Base-by-base conservation (phyloP, 2,329 filamentous ascomycete species). In the Bipolaris cookei region DNA sequence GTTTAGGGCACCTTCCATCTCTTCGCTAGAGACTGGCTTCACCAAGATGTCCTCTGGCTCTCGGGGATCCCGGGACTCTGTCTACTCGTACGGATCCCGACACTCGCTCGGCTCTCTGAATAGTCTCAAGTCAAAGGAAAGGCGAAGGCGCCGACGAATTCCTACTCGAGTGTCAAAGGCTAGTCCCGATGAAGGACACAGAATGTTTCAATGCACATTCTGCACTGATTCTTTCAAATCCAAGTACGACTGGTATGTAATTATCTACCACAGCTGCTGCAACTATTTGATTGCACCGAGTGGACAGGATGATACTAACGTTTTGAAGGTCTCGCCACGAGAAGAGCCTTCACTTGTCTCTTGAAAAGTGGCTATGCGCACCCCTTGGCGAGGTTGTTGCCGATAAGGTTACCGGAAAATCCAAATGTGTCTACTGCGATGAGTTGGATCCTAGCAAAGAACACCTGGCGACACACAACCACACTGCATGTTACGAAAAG, bases 401-500 rank as follows among this genome's bases (percentile, higher is more conserved):
- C 54, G 82, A 85, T 1, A 83, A 86, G 30, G 69, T 79, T 2
- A 87, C 82, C n/a, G 85, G 86, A 25, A 76, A 82, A 62, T 79
- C 79, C 50, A 78, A 81, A 47, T 88, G 86, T 69, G 84, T 84
- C 1, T 88, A 86, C 67, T 88, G 86, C 70, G 80, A 81, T 51
- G 77, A 77, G 16, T 65, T 79, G 21, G 80, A 87, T 49, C 85
- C 86, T 0, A 80, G 79, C 6, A 71, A 78, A 21, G 82, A 83
- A 13, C 86, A 88, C 69, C 69, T 87, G 14, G 84, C 86, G 62
- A 79, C 77, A 6, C 86, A 88, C 75, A 86, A 87, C 61, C 85
- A 85, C 68, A 76, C 77, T 32, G 77, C 84, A 13, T 93, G 90
- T 70, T 86, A 86, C 61, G 89, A 92, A 67, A 86, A 89, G 69